Evolutionary conservation across 768 basidiomycete genomes (phyloP), one percentile per base, ranked within the genome.

Genomic region (Grammothele lineata): DNA sequence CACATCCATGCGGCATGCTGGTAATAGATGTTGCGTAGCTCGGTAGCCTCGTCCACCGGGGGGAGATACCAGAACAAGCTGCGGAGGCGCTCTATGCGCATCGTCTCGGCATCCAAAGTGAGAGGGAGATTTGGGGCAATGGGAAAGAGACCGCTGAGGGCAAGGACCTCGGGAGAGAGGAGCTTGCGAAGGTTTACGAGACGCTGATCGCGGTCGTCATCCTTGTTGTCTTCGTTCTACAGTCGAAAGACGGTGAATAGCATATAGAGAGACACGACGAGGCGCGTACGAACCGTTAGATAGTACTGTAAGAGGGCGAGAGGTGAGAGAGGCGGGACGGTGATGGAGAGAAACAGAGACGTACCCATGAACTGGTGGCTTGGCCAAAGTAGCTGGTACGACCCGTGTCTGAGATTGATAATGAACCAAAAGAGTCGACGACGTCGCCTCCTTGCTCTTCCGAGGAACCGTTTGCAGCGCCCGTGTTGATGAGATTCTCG

Each of bases 361-460:
- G 52, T 58, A 87, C 87, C 79, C 79, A 87, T 11, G 87, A 88
- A 53, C 81, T 87, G 18, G 87, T 87, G 19, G 75, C 85, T 25
- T 82, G 81, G 10, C 87, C 86, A 54, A 76, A 87, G 58, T 85
- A 89, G 58, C 84, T 88, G 19, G 86, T 77, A 37, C 81, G 77
- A 6, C 87, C 87, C 1, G 82, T 79, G 18, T 83, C 66, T 38
- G 73, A 83, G 55, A 90, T 85, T 10, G 82, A 80, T n/a, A 90
- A 67, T 0, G 86, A 85, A 17, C 87, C 87, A 61, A 88, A 88
- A 9, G 87, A 85, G 62, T 88, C 85, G 4, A 88, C 78, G 37
- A 87, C 73, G 56, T 89, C 86, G 7, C 77, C 76, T 45, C 77
- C 82, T 53, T 85, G 83, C 58, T 85, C 83, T 48, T 84, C 84